Percentiles rank a stretch among this genome's conserved stretches.
These are phyloP conservation scores for Ceratobasidium sp. DNA, from an alignment of 1,284 basidiomycete species.

Conservation along the genomic window DNA sequence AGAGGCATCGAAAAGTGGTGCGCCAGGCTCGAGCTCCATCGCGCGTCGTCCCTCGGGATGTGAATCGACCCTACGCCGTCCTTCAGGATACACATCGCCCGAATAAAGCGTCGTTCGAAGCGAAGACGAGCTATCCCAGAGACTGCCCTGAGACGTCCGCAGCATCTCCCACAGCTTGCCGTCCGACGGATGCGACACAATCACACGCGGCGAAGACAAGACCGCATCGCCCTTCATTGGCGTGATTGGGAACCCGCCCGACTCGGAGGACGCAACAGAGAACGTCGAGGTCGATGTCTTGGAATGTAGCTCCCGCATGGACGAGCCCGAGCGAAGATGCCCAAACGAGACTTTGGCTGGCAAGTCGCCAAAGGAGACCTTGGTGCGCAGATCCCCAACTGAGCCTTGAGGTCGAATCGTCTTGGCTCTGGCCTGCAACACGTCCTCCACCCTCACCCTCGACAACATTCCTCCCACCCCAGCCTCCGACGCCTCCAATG, in stretches of 20 bases:
- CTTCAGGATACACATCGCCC: background rate
- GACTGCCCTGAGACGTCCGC: background rate
- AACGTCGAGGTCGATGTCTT: conserved; percentile 15
- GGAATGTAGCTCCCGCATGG: background rate
- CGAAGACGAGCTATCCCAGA: conserved; percentile 8
- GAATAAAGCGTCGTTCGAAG: conserved; percentile 18
- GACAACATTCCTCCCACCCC: too few relatives aligned
- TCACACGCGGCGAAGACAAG: conserved; percentile 14
- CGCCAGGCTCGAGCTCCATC: background rate
- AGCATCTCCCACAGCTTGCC: conserved; percentile 14
- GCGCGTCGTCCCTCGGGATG: background rate
- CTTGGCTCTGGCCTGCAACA: too few relatives aligned
- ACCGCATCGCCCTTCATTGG: conserved; percentile 24
- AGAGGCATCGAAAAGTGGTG: background rate
- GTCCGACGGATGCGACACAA: conserved; percentile 34
- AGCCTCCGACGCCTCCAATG: background rate
- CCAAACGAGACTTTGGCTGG: background rate
- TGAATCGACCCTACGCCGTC: too few relatives aligned
- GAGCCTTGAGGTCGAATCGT: too few relatives aligned
- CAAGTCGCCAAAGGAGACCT: background rate
- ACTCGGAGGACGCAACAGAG: conserved; percentile 24
- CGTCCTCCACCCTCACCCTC: too few relatives aligned
- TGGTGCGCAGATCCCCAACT: background rate
- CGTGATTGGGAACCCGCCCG: conserved; percentile 30
- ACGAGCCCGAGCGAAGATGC: too few relatives aligned